Conservation (phyloP, 2,329 filamentous ascomycete species). For the Clonostachys chloroleuca region DNA sequence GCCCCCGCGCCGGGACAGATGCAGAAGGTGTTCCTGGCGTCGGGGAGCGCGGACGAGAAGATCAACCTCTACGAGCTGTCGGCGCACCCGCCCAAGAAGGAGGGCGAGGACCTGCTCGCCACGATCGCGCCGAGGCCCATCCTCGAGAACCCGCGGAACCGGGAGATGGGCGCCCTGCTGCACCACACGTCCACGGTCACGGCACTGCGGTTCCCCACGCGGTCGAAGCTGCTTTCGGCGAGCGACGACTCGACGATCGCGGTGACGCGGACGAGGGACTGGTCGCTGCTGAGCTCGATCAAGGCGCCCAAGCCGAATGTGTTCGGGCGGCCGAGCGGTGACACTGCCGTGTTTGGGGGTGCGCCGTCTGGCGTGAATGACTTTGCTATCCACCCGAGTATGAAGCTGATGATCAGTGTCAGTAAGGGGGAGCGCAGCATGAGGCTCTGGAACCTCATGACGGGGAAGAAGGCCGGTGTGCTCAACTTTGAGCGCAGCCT, state of each 20-base stretch:
- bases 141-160: slow-evolving; percentile 80
- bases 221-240: slow-evolving; percentile 81
- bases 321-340: slow-evolving; percentile 77
- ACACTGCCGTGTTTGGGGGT: slow-evolving; percentile 78
- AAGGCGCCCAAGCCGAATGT: slow-evolving; percentile 83
- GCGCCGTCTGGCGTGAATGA: slow-evolving; percentile 88
- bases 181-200: slow-evolving; percentile 85
- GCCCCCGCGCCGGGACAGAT: slow-evolving; percentile 52
- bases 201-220: slow-evolving; percentile 73
- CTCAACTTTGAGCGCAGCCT: slow-evolving; percentile 76
- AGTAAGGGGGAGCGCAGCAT: slow-evolving; percentile 87
- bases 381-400: slow-evolving; percentile 91
- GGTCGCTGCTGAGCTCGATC: slow-evolving; percentile 81
- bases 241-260: slow-evolving; percentile 90
- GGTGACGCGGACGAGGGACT: slow-evolving; percentile 83
- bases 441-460: slow-evolving; percentile 94
- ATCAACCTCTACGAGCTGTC: slow-evolving; percentile 94
- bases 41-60: slow-evolving; percentile 86
- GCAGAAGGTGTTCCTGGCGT: slow-evolving; percentile 87
- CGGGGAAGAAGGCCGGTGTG: slow-evolving; percentile 91
- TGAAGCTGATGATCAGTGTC: slow-evolving; percentile 95
- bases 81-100: slow-evolving; percentile 55
- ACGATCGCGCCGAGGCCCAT: slow-evolving; percentile 69
- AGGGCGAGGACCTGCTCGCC: slow-evolving; percentile 53
- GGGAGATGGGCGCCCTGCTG: slow-evolving; percentile 79